phyloP scores from a whole-genome alignment of 2,329 filamentous ascomycete genomes.

The Aspergillus uvarum region DNA sequence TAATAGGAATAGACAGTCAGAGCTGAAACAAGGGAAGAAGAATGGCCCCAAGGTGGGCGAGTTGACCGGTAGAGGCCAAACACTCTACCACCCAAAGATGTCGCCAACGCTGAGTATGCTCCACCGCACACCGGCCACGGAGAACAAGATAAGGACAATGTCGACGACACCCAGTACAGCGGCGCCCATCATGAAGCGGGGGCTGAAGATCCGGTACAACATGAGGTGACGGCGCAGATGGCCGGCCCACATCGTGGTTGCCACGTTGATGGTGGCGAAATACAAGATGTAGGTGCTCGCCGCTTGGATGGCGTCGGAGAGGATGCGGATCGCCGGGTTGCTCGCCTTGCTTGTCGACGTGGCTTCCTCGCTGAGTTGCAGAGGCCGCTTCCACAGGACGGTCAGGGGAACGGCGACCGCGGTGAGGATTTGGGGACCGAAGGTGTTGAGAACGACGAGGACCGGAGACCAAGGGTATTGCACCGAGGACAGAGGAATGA shows the following conservation, averaged over 20 bases:
- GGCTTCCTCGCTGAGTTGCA: constrained; percentile 61
- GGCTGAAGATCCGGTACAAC: constrained; percentile 92
- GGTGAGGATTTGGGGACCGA: constrained; percentile 82
- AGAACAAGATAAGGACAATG: constrained; percentile 67
- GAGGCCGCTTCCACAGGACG: constrained; percentile 83
- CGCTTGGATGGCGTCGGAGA: constrained; percentile 69
- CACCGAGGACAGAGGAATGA: constrained; percentile 80
- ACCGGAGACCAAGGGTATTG: constrained; percentile 88
- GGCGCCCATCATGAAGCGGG: constrained; percentile 82
- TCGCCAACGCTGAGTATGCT: constrained; percentile 78
- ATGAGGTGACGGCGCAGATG: constrained; percentile 88
- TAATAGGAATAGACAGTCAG: neutral
- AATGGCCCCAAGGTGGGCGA: neutral
- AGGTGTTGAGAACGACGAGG: constrained; percentile 79
- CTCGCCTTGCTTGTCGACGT: constrained; percentile 20
- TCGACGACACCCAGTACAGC: constrained; percentile 73
- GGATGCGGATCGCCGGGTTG: constrained; percentile 44
- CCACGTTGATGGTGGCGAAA: constrained; percentile 77
- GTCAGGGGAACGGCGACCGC: constrained; percentile 76
- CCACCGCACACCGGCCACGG: constrained; percentile 70
- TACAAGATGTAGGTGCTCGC: constrained; percentile 76
- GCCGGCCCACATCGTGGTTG: constrained; percentile 87
- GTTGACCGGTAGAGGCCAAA: neutral
- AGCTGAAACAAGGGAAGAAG: neutral
- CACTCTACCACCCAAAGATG: constrained; percentile 74